Conservation (phyloP, 345 rosid genomes). For the Dimocarpus longan region DNA sequence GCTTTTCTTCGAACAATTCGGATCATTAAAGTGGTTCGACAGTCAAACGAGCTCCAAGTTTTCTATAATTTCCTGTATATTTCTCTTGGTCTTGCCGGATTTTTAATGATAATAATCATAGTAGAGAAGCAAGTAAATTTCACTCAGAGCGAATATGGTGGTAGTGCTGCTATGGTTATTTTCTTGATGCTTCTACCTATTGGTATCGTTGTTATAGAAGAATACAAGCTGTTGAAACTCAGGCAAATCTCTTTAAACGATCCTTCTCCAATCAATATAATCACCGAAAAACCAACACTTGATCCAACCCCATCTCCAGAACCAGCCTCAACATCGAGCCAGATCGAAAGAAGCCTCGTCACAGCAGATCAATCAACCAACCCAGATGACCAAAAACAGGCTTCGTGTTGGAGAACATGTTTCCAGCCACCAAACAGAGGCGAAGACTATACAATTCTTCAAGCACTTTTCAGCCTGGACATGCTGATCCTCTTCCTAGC, state of each 20-base stretch:
- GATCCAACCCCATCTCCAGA: not conserved
- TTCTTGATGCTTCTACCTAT: conserved; percentile 59
- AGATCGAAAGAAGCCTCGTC: not conserved
- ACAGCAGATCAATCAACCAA: not conserved
- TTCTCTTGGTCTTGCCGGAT: conserved; percentile 63
- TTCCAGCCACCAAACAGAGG: conserved; percentile 60
- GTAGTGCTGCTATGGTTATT: conserved; percentile 46
- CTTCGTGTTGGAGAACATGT: conserved; percentile 51
- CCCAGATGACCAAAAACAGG: conserved; percentile 15
- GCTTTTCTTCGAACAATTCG: conserved; percentile 47
- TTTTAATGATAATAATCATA: conserved; percentile 55
- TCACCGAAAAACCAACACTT: conserved; percentile 29
- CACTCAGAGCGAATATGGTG: conserved; percentile 42
- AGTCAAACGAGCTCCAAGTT: conserved; percentile 50
- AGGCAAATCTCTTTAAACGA: conserved; percentile 36
- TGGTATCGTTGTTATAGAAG: conserved; percentile 48
- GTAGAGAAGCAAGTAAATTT: conserved; percentile 36
- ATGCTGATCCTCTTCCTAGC: conserved; percentile 60
- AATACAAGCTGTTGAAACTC: conserved; percentile 42
- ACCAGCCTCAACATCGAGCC: not conserved
- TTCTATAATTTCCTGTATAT: conserved; percentile 55
- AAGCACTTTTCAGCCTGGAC: conserved; percentile 60
- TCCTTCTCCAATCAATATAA: conserved; percentile 34
- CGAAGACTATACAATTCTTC: conserved; percentile 60
- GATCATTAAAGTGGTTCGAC: conserved; percentile 44